These are phyloP conservation scores for Euphorbia celastroides DNA, from an alignment of 441 rosid genomes.

Conservation along the genomic window DNA sequence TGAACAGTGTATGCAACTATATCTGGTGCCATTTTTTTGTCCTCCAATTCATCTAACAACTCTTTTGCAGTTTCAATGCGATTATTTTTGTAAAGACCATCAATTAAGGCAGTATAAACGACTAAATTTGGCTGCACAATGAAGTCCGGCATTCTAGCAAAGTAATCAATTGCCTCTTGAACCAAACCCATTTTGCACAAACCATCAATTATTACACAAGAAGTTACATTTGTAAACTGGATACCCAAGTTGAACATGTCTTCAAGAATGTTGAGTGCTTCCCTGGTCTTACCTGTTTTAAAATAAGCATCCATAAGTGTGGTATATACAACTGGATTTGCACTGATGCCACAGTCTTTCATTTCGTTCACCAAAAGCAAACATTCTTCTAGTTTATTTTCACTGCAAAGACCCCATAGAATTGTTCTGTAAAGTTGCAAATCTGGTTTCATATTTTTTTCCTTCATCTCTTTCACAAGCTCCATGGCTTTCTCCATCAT, in stretches of 20 bases:
- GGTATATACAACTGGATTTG: conserved; percentile 50
- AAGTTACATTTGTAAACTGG: conserved; percentile 56
- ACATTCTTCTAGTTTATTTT: conserved; percentile 49
- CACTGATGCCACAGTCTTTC: conserved; percentile 42
- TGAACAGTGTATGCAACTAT: conserved; percentile 48
- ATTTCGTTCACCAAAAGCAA: conserved; percentile 42
- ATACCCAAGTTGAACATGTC: conserved; percentile 42
- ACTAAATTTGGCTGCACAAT: conserved; percentile 52
- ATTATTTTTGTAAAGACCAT: conserved; percentile 65
- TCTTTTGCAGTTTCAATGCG: conserved; percentile 46
- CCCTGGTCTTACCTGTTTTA: conserved; percentile 40
- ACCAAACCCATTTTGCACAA: conserved; percentile 58
- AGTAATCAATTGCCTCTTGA: conserved; percentile 49
- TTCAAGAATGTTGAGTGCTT: conserved; percentile 43
- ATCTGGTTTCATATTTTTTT: conserved; percentile 45
- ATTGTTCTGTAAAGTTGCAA: conserved; percentile 56
- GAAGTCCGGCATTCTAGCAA: conserved; percentile 39
- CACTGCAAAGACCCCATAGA: conserved; percentile 52
- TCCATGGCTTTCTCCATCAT: conserved; percentile 44
- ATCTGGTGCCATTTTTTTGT: conserved; percentile 44
- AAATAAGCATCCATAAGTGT: conserved; percentile 58
- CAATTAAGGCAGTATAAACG: conserved; percentile 59
- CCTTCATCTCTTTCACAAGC: conserved; percentile 46
- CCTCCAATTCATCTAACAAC: conserved; percentile 45
- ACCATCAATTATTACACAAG: conserved; percentile 65